Base-by-base conservation (phyloP, 2,329 filamentous ascomycete species). In the Cladosporium velox region DNA sequence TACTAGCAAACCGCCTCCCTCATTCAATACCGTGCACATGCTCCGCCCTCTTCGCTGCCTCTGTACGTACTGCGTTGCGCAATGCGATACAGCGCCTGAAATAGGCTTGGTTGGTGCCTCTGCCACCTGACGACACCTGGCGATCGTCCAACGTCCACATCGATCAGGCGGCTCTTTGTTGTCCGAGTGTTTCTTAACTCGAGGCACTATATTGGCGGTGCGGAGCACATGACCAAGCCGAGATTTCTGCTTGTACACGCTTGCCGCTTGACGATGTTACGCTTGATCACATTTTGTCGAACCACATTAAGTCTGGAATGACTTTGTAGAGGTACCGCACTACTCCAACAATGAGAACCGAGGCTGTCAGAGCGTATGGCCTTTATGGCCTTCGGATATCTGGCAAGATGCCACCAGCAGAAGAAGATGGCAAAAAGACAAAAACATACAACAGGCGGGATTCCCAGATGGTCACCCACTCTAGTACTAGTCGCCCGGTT, bases 181-280 rank as follows among this genome's bases (percentile, higher is more conserved):
- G 51, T 57, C 35, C 34, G 15, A 26, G 55, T 28, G 4, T 41
- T 24, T 28, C 44, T 47, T 47, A n/a, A 47, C 41, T 47, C 41
- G 10, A 47, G n/a, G 38, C 15, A 44, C 51, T 54, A 7, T 5
- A 7, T 5, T n/a, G 26, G 30, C 41, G 49, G 49, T 47, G 12
- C 34, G 15, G 61, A 30, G 49, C 61, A 64, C 61, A 64, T 51
- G 61, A 64, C 61, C 51, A 64, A 57, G 61, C 61, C 61, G 34
- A n/a, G 26, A 57, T 12, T 24, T 44, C 6, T 8, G 10, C 51
- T 64, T 64, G 61, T 47, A 47, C 49, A 64, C 34, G 51, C 51
- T 57, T 64, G 61, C 35, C 49, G 61, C 35, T 44, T 57, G n/a
- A 35, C 24, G 14, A 26, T 59, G 57, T 59, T 47, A 30, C 57